These are phyloP conservation scores for Dactylonectria estremocensis DNA, from an alignment of 2,329 filamentous ascomycete species.

Conservation along the genomic window DNA sequence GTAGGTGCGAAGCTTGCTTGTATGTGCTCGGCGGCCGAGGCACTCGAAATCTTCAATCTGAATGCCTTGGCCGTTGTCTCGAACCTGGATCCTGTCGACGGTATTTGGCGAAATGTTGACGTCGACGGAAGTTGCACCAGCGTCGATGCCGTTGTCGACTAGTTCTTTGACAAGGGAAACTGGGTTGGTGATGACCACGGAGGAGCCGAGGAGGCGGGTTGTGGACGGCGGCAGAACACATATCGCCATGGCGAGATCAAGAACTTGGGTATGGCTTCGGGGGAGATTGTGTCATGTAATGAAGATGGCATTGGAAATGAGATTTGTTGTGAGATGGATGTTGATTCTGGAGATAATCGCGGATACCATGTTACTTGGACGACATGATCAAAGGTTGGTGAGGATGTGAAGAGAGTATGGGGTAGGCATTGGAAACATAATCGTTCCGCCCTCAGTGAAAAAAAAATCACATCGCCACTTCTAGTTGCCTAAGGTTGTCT, in stretches of 20 bases:
- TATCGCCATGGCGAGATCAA: conserved; percentile 62
- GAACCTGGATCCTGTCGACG: conserved; percentile 78
- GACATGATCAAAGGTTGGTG: background rate
- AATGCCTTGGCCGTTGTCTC: conserved; percentile 83
- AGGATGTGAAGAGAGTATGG: background rate
- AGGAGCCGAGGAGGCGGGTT: conserved; percentile 72
- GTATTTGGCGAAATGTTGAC: conserved; percentile 76
- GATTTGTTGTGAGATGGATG: background rate
- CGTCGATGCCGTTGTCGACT: conserved; percentile 83
- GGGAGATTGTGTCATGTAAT: background rate
- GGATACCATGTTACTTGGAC: background rate
- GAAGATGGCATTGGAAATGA: background rate
- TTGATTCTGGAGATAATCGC: background rate
- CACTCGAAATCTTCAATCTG: conserved; percentile 71
- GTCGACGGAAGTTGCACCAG: conserved; percentile 76
- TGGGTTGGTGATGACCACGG: conserved; percentile 72
- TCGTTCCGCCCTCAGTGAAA: no score
- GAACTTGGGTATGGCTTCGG: background rate
- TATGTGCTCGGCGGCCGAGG: conserved; percentile 78
- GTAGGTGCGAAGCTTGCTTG: conserved; percentile 80
- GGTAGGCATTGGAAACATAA: no score
- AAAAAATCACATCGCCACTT: background rate
- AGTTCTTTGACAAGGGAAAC: conserved; percentile 81
- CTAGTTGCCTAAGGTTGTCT: background rate
- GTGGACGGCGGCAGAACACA: conserved; percentile 63